These are phyloP conservation scores for Logfia minima DNA, from an alignment of 129 eudicot species.

Conservation along the genomic window DNA sequence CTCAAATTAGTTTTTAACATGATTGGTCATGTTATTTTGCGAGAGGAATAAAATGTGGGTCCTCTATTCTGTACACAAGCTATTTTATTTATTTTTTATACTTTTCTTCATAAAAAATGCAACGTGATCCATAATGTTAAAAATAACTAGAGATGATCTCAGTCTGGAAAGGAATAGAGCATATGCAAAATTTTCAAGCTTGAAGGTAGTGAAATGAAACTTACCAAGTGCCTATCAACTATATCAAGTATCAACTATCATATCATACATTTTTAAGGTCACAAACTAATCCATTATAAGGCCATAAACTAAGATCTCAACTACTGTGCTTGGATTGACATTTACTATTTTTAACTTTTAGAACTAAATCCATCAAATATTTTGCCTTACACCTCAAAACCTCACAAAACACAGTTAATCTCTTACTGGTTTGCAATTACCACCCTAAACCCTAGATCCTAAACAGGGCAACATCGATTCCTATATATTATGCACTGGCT, in stretches of 20 bases:
- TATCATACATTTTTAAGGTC: conserved; percentile 30
- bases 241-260: conserved; percentile 36
- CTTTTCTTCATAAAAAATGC: no score
- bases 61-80: no score
- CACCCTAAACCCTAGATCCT: no score
- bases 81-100: no score
- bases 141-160: neutral
- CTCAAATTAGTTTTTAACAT: no score
- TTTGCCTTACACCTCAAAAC: conserved; percentile 63
- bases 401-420: conserved; percentile 49
- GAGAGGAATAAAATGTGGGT: no score
- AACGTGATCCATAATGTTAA: no score
- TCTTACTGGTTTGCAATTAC: no score
- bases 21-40: no score
- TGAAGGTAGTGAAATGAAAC: conserved; percentile 25
- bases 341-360: conserved; percentile 21
- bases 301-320: conserved; percentile 21
- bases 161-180: neutral
- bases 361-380: conserved; percentile 37
- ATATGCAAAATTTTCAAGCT: neutral
- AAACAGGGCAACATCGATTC: conserved; percentile 2
- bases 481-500: conserved; percentile 41
- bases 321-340: conserved; percentile 25
- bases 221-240: conserved; percentile 38
- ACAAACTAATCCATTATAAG: conserved; percentile 19